Base-by-base conservation (phyloP, 148 eudicot species). In the Silene uniflora region DNA sequence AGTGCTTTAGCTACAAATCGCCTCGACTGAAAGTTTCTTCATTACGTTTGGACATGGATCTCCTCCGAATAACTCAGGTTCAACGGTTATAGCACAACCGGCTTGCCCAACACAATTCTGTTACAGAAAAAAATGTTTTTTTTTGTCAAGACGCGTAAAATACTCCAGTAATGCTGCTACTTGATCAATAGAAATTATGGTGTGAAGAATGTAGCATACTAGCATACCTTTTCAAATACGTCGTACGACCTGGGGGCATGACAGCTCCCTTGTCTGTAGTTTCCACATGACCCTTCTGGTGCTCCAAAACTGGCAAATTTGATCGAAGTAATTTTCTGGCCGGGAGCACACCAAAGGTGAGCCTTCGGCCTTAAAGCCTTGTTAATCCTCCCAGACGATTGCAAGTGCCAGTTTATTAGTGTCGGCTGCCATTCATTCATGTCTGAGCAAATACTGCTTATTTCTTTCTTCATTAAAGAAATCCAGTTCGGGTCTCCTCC, bases 11-110 rank as follows among this genome's bases (percentile, higher is more conserved):
- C 90, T 87, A 85, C 99, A 95, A 32, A 95, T 77, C 39, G 86
- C 99, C 85, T 95, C 99, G 8, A 92, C 98, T 7, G 97, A 80
- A 47, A 95, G 89, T 79, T 89, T 95, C 85, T 95, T 95, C 99
- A 91, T 92, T 25, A 92, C 73, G 78, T 80, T 89, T n/a, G 97
- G 92, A 75, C 99, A 95, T 24, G 99, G 99, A 81, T 95, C 99
- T 23, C 97, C 97, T 79, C 98, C 96, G 63, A 90, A 95, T 59
- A 86, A 78, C 79, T 83, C 88, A 6, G 98, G 98, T 42, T 85
- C 87, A 56, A 95, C 88, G 10, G 88, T 85, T 75, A 92, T 87
- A 4, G 92, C 81, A 87, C 99, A 95, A 35, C 94, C 87, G 65
- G 88, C 66, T 73, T 85, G 91, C 44, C 97, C 97, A 42, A 95